Evolutionary conservation across 1,284 basidiomycete genomes (phyloP).

Genomic region (Porodaedalea pini): DNA sequence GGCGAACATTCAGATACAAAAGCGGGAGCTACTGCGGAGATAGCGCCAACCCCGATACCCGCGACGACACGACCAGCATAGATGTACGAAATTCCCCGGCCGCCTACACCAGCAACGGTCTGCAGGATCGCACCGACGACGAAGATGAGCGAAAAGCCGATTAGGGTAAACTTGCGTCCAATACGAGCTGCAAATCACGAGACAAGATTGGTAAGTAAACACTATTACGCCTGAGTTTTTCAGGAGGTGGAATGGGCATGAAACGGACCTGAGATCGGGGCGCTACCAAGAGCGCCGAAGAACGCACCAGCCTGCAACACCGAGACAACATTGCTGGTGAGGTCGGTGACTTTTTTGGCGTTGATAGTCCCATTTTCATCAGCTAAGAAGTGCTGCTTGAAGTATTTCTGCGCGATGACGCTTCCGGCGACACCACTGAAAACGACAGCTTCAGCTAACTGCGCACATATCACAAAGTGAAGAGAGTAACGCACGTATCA

Average conservation of each 20-base stretch:
- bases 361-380: conserved; percentile 37
- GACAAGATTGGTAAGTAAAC: no score
- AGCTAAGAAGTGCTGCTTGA: conserved; percentile 57
- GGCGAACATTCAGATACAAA: conserved; percentile 79
- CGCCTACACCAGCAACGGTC: conserved; percentile 50
- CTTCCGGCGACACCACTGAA: conserved; percentile 56
- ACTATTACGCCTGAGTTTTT: no score
- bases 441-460: not conserved
- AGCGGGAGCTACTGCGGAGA: conserved; percentile 66
- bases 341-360: conserved; percentile 37
- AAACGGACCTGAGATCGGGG: conserved; percentile 55
- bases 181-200: conserved; percentile 39
- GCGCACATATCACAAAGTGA: conserved; percentile 22
- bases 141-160: conserved; percentile 61
- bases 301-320: conserved; percentile 79
- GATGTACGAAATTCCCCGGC: conserved; percentile 57
- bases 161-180: conserved; percentile 53
- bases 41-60: conserved; percentile 66
- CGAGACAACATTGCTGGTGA: conserved; percentile 67
- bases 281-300: conserved; percentile 69
- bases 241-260: not conserved
- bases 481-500: conserved; percentile 52
- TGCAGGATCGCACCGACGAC: conserved; percentile 59
- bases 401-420: conserved; percentile 59
- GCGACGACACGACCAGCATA: conserved; percentile 70